phyloP scores from a whole-genome alignment of 345 rosid genomes.

The Sisymbrium altissimum region DNA sequence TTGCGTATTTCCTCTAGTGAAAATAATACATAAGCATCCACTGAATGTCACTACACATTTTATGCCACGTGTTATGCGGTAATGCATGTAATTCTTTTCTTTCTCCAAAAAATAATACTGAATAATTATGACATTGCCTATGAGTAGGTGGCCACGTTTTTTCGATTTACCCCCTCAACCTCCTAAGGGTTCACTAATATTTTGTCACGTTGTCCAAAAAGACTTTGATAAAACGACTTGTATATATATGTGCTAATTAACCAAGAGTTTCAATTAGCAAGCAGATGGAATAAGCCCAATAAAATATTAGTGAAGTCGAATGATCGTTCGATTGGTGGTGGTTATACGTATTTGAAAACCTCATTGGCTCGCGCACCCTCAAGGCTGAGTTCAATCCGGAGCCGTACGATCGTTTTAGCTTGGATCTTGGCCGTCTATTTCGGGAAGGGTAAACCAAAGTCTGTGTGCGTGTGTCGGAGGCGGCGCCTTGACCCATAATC shows the following conservation, averaged over 20 bases:
- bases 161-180: slow-evolving; percentile 24
- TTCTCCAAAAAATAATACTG: not conserved
- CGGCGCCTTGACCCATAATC: not conserved
- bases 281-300: not conserved
- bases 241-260: not conserved
- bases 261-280: not conserved
- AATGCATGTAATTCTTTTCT: not conserved
- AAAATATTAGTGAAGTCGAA: slow-evolving; percentile 15
- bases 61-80: slow-evolving; percentile 13
- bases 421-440: not conserved
- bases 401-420: not conserved
- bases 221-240: not conserved
- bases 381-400: not conserved
- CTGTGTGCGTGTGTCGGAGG: no score
- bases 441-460: not conserved
- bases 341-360: not conserved
- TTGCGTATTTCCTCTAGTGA: not conserved
- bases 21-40: slow-evolving; percentile 12
- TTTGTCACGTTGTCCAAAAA: not conserved
- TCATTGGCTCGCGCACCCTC: not conserved
- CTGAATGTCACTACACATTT: not conserved
- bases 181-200: slow-evolving; percentile 27
- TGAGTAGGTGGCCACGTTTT: slow-evolving; percentile 33
- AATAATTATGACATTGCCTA: slow-evolving; percentile 3
- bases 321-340: slow-evolving; percentile 28